Conservation (phyloP, 2,329 filamentous ascomycete species). For the Trichocomaceae sp. region DNA sequence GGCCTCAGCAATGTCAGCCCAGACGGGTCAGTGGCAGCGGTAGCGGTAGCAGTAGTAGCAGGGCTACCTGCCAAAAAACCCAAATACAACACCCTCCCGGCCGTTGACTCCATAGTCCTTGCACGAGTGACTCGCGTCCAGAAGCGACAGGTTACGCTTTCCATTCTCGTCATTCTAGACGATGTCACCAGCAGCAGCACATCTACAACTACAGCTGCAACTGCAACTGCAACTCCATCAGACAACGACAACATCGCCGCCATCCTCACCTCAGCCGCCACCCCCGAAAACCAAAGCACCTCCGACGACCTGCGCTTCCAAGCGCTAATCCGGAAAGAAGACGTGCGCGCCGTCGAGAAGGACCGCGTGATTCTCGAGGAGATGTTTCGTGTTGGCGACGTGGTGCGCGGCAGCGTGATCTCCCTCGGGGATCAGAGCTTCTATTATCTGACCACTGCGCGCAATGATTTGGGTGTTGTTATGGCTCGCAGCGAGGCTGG, state of each 20-base stretch:
- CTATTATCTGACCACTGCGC: conserved; percentile 89
- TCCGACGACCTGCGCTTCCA: conserved; percentile 67
- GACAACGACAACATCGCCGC: conserved; percentile 34
- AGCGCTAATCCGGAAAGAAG: conserved; percentile 78
- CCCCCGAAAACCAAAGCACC: conserved; percentile 36
- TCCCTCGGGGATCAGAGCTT: conserved; percentile 88
- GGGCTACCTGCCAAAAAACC: conserved; percentile 22
- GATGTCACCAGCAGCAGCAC: conserved; percentile 8
- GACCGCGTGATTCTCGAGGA: conserved; percentile 88
- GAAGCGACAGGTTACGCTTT: conserved; percentile 75
- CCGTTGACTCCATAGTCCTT: conserved; percentile 72
- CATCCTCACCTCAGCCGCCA: conserved; percentile 33
- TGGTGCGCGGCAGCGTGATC: conserved; percentile 81
- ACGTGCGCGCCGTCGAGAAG: conserved; percentile 91
- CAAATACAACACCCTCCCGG: conserved; percentile 69
- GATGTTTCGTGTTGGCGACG: conserved; percentile 85
- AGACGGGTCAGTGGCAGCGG: background rate
- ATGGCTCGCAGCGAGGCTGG: conserved; percentile 84
- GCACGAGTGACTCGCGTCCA: conserved; percentile 80
- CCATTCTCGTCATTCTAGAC: conserved; percentile 71
- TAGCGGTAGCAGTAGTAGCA: conserved; percentile 2
- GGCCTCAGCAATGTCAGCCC: conserved; percentile 13
- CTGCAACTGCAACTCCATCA: conserved; percentile 13
- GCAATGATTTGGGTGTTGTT: conserved; percentile 87
- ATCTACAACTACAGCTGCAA: background rate